Percentiles rank a stretch among this genome's conserved stretches.
These are phyloP conservation scores for Gossypium anomalum DNA, from an alignment of 345 rosid genomes.

Conservation along the genomic window DNA sequence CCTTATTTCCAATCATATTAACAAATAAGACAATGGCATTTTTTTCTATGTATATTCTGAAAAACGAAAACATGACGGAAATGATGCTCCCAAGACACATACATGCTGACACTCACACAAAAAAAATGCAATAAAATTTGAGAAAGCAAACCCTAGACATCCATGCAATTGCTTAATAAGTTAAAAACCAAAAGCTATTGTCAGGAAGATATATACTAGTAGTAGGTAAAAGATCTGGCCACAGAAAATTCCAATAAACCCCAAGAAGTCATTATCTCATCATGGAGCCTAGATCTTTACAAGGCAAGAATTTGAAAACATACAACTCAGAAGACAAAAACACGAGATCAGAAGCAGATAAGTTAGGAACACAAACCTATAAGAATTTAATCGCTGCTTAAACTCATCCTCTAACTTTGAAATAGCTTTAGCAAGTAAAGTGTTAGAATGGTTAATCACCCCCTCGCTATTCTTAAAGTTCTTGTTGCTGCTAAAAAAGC, in stretches of 20 bases:
- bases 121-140: background rate
- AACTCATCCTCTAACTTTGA: constrained; percentile 94
- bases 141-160: background rate
- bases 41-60: background rate
- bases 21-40: background rate
- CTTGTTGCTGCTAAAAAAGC: constrained; percentile 61
- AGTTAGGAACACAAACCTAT: constrained; percentile 54
- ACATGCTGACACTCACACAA: background rate
- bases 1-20: background rate
- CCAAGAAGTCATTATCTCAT: background rate
- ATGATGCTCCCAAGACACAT: background rate
- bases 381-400: constrained; percentile 65
- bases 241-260: background rate
- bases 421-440: constrained; percentile 82
- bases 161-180: background rate
- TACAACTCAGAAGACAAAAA: background rate
- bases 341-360: background rate
- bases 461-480: constrained; percentile 69
- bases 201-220: background rate
- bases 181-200: background rate
- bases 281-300: background rate
- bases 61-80: background rate
- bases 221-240: background rate
- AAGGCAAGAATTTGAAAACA: background rate
- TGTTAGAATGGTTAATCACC: constrained; percentile 63